A percentile compares a stretch with the other conserved stretches of the same genome.
phyloP scores from a whole-genome alignment of 1,284 basidiomycete species.

The Cutaneotrichosporon daszewskae region DNA sequence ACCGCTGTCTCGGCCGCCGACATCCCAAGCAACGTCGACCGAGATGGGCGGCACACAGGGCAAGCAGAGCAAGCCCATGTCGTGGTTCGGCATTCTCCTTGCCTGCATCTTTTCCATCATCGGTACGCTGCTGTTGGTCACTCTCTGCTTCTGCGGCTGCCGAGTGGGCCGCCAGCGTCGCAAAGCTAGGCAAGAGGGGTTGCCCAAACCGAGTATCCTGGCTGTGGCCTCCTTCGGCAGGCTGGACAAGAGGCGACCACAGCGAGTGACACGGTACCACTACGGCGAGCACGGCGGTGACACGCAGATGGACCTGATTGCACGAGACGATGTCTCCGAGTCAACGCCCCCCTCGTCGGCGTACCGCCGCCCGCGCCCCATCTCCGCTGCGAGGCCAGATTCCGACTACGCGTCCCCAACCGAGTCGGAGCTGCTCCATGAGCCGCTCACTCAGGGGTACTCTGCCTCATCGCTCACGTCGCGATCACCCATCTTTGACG shows the following conservation, averaged over 20 bases:
- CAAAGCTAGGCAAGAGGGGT: slow-evolving; percentile 8
- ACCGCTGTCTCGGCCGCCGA: neutral
- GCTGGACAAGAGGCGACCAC: slow-evolving; percentile 4
- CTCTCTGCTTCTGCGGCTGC: slow-evolving; percentile 46
- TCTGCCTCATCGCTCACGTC: neutral
- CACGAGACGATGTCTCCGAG: slow-evolving; percentile 1
- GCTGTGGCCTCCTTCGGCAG: slow-evolving; percentile 8
- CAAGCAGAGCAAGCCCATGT: neutral
- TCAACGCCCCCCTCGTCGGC: neutral
- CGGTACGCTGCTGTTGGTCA: slow-evolving; percentile 36
- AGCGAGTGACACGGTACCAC: neutral
- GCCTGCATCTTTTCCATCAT: slow-evolving; percentile 52
- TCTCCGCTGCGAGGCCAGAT: no score
- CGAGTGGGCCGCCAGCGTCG: slow-evolving; percentile 26
- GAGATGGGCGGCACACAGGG: neutral
- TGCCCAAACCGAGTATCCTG: slow-evolving; percentile 7
- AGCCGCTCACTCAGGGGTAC: neutral
- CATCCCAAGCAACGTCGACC: neutral
- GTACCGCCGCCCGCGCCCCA: neutral
- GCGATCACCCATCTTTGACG: neutral
- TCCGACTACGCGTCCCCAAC: no score
- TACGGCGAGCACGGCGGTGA: slow-evolving; percentile 7
- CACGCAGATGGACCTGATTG: slow-evolving; percentile 4
- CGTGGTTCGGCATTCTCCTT: slow-evolving; percentile 49
- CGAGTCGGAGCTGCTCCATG: neutral